Evolutionary conservation across 139 green algal genomes (phyloP), one percentile per base, ranked within the genome.

Genomic region (Diplosphaera chodatii): DNA sequence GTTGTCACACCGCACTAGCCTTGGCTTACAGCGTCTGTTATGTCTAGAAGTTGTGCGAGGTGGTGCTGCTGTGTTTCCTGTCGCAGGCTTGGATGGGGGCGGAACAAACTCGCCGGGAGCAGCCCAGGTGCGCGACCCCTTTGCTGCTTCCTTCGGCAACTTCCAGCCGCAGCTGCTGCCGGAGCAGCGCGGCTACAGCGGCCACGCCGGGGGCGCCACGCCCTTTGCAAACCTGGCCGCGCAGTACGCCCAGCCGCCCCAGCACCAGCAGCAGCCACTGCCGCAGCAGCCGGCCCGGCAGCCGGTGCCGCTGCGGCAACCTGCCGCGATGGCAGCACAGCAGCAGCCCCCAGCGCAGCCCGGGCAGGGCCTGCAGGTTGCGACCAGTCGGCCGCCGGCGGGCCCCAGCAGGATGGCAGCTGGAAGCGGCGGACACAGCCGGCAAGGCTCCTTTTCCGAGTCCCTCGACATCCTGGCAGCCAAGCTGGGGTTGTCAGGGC

Each of bases 381-480:
- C 48, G 3, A 59, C 48, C 13, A 23, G 16, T n/a, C n/a, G n/a
- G 18, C 48, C 48, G 48, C 48, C 48, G 48, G 10, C 48, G 10
- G 48, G 48, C 13, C 48, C 48, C 10, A 65, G 59, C 25, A 32
- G n/a, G 59, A 18, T 63, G 22, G 23, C 55, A 22, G 55, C 28
- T 4, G 59, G 25, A 15, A n/a, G n/a, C 59, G n/a, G n/a, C n/a
- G 27, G 59, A 25, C 59, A 65, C 59, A 15, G 3, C 4, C 27
- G 27, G 25, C 4, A 25, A 3, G 59, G 59, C 59, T 18, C 25
- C 59, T 31, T 32, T 5, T 32, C 59, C 25, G 59, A 33, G 59
- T 65, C 59, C 25, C 55, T 68, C 37, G 69, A 32, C 34, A 40
- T 41, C 28, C 40, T 72, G 67, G 34, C 23, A 10, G 23, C 66